phyloP scores from a whole-genome alignment of 768 basidiomycete species.

The Clavaria fumosa region DNA sequence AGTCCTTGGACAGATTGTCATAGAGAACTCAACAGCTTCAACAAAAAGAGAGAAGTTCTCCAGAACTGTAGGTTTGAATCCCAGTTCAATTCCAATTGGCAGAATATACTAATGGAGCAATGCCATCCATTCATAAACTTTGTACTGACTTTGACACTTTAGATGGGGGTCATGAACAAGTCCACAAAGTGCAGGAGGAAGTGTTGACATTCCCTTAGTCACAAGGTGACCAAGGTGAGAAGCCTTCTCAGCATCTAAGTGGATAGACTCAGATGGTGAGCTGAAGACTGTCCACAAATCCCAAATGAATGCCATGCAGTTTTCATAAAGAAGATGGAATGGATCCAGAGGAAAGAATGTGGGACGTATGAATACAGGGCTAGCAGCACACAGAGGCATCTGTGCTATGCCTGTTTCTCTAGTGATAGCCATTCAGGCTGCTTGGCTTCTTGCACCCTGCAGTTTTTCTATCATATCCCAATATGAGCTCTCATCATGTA shows the following conservation, averaged over 20 bases:
- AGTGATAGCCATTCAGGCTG: conserved; percentile 10
- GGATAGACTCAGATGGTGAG: conserved; percentile 10
- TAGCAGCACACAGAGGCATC: conserved; percentile 18
- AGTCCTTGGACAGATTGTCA: conserved; percentile 14
- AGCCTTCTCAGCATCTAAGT: conserved; percentile 11
- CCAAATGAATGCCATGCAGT: conserved; percentile 17
- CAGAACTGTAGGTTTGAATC: conserved; percentile 12
- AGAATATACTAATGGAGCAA: conserved; percentile 22
- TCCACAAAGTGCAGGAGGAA: conserved; percentile 21
- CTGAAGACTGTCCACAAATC: conserved; percentile 17
- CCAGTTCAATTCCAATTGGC: conserved; percentile 19
- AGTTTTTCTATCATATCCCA: conserved; percentile 14
- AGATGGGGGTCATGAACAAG: conserved; percentile 16
- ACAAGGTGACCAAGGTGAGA: conserved; percentile 13
- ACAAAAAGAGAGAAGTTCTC: conserved; percentile 17
- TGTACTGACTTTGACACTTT: conserved; percentile 23
- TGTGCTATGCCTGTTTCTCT: conserved; percentile 13
- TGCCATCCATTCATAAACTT: conserved; percentile 23
- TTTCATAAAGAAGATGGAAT: conserved; percentile 24
- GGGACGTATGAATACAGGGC: conserved; percentile 18
- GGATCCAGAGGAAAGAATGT: conserved; percentile 22
- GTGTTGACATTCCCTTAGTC: conserved; percentile 13
- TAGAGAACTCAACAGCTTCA: conserved; percentile 17
- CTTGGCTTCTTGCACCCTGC: conserved; percentile 8
- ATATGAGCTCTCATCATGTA: conserved; percentile 13